phyloP scores from a whole-genome alignment of 2,329 filamentous ascomycete genomes.

The Aspergillus melleus region DNA sequence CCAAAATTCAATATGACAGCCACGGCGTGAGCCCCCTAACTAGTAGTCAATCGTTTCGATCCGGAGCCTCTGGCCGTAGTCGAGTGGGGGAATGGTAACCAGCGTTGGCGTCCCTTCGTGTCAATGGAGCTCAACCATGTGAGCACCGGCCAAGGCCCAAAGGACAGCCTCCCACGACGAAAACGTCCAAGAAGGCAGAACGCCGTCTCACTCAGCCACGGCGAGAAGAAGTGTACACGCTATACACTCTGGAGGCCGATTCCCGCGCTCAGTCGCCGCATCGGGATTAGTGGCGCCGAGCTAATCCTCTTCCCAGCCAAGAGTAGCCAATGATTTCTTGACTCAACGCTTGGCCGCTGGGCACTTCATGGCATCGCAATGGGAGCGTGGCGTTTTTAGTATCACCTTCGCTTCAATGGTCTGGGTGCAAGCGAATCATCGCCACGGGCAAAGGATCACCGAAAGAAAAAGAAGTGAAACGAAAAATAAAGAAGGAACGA shows the following conservation, averaged over 20 bases:
- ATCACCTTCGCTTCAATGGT: not conserved
- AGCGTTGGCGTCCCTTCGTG: not conserved
- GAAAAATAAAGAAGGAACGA: too few species aligned
- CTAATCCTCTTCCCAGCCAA: conserved; percentile 3
- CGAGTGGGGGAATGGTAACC: not conserved
- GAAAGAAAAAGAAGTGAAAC: not conserved
- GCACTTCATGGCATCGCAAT: not conserved
- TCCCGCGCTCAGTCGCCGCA: not conserved
- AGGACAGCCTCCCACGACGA: not conserved
- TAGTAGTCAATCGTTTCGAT: too few species aligned
- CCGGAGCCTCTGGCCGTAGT: too few species aligned
- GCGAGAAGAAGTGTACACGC: too few species aligned
- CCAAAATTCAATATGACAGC: not conserved
- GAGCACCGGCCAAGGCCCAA: not conserved
- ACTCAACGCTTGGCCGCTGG: conserved; percentile 6
- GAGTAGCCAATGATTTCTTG: conserved; percentile 11
- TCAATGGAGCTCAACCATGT: not conserved
- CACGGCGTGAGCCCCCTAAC: too few species aligned
- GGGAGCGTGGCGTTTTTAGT: not conserved
- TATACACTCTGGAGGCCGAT: not conserved
- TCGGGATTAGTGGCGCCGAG: conserved; percentile 3
- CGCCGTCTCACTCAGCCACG: not conserved
- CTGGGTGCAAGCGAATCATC: not conserved
- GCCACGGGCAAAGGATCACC: not conserved
- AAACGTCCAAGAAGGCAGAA: not conserved